Conservation (phyloP, 2,329 filamentous ascomycete species). For the Bipolaris cookei region DNA sequence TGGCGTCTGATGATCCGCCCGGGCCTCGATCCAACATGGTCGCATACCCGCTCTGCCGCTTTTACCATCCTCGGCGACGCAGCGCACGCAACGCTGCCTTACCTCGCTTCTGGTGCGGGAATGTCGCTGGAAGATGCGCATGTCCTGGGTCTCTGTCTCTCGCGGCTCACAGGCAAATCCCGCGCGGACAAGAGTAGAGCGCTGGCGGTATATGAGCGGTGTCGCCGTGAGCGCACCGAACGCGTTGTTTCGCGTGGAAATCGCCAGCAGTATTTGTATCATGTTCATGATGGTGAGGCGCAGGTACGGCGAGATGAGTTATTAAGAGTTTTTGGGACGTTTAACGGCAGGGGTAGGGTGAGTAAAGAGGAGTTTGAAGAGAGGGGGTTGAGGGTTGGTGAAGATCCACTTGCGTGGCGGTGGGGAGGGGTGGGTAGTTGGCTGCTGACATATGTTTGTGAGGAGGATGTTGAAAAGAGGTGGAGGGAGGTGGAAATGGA, state of each 20-base stretch:
- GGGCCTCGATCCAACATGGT: conserved; percentile 62
- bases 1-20: conserved; percentile 66
- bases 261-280: conserved; percentile 67
- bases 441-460: conserved; percentile 46
- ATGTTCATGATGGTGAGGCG: conserved; percentile 64
- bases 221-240: conserved; percentile 64
- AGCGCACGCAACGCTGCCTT: conserved; percentile 69
- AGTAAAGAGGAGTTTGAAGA: conserved; percentile 25
- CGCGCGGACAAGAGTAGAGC: conserved; percentile 48
- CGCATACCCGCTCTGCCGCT: conserved; percentile 57
- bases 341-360: conserved; percentile 37
- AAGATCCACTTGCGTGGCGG: conserved; percentile 48
- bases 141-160: conserved; percentile 63
- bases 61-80: conserved; percentile 69
- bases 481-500: conserved; percentile 40
- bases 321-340: conserved; percentile 35
- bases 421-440: conserved; percentile 46
- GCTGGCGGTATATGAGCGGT: conserved; percentile 61
- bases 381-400: conserved; percentile 31
- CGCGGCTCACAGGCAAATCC: conserved; percentile 52
- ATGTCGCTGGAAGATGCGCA: conserved; percentile 68
- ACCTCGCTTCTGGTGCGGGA: conserved; percentile 64
- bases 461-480: conserved; percentile 40
- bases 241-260: conserved; percentile 66
- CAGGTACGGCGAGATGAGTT: conserved; percentile 60